Evolutionary conservation across 2,329 filamentous ascomycete species (phyloP), one percentile per base, ranked within the genome.

Genomic region (Neonectria magnoliae): DNA sequence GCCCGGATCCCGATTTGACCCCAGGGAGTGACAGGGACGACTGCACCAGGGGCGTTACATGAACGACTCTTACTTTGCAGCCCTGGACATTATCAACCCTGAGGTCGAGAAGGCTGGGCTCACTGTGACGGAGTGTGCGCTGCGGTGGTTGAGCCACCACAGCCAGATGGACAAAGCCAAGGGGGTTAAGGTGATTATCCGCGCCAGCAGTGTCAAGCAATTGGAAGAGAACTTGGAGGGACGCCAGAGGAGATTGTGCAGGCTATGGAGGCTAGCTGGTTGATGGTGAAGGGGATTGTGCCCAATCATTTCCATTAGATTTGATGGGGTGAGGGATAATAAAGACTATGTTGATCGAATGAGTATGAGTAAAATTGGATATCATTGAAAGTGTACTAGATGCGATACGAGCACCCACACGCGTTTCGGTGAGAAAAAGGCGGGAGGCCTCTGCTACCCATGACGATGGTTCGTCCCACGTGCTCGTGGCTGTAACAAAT

Each of bases 71-170:
- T 81, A 78, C 1, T 82, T 83, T 67, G 70, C 88, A 22, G 91
- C 91, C 0, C 80, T 94, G 44, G 80, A 84, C 41, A 77, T 89
- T 38, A 84, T 93, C 62, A 88, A 92, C 76, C 81, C 83, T 1
- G 89, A 88, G 0, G 85, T 88, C 1, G 79, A 88, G 71, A 89
- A 90, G 76, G 85, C 92, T 73, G 85, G 2, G 4, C 73, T 93
- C 65, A 88, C 87, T 0, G 76, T 91, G 74, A 83, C 91, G 36
- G 91, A 94, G 79, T 86, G 84, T 86, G 84, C 90, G 2, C 80
- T 93, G 70, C 82, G 91, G 61, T 93, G 91, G 90, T 76, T 87
- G 47, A 83, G 85, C 36, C 89, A 93, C 73, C 91, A 93, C 76
- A 90, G 87, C 9, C 77, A 80, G 53, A 73, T 88, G 51, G 81